These are phyloP conservation scores for Saturnispora ahearnii DNA, from an alignment of 805 yeast genomes.

Conservation along the genomic window DNA sequence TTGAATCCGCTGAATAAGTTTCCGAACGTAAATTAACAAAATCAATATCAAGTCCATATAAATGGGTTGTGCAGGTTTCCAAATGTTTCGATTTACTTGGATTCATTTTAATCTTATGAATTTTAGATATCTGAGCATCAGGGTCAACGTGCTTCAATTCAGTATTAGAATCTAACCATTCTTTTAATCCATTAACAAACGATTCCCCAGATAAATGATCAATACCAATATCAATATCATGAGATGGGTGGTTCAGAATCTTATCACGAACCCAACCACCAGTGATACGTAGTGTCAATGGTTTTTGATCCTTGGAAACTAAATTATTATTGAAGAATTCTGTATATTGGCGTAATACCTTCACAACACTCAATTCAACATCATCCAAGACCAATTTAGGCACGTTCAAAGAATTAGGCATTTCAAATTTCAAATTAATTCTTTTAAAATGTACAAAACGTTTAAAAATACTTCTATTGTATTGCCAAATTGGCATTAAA, in stretches of 20 bases:
- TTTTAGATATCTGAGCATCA: conserved; percentile 8
- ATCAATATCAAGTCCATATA: conserved; percentile 81
- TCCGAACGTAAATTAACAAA: conserved; percentile 89
- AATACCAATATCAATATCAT: conserved; percentile 89
- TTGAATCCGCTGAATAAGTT: conserved; percentile 68
- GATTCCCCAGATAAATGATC: conserved; percentile 77
- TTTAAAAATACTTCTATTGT: neutral
- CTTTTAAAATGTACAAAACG: neutral
- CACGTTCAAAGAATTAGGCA: neutral
- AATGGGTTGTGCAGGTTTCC: conserved; percentile 89
- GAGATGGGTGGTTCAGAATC: conserved; percentile 64
- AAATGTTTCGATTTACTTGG: conserved; percentile 95
- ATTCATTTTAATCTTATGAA: conserved; percentile 77
- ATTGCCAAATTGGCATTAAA: conserved; percentile 6
- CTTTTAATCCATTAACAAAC: conserved; percentile 61
- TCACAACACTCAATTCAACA: conserved; percentile 20
- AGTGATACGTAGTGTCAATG: conserved; percentile 57
- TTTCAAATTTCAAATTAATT: neutral
- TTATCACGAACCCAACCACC: conserved; percentile 99
- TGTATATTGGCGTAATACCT: conserved; percentile 22
- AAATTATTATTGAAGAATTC: conserved; percentile 16
- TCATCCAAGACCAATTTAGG: conserved; percentile 17
- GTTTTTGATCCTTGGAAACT: conserved; percentile 8
- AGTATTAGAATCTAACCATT: conserved; percentile 30
- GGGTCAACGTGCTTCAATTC: conserved; percentile 8